Evolutionary conservation across 106 monocot species (phyloP).

Genomic region (Platanthera zijinensis): DNA sequence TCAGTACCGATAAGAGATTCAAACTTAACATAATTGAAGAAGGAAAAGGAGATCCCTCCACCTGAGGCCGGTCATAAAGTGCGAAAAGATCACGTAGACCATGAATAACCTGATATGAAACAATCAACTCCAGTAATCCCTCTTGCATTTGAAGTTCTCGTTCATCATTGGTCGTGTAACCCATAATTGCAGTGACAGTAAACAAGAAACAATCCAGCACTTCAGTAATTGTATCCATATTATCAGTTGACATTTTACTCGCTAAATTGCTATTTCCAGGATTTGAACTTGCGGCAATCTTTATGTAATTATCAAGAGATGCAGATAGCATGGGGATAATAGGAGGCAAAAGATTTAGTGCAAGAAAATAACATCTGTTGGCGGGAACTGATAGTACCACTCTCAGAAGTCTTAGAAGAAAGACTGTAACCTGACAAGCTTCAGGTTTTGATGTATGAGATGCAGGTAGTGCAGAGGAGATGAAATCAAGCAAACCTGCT

Average conservation of each 20-base stretch:
- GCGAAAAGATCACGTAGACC: conserved; percentile 87
- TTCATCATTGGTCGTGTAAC: conserved; percentile 55
- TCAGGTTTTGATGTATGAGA: conserved; percentile 89
- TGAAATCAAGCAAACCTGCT: conserved; percentile 88
- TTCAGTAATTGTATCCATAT: conserved; percentile 71
- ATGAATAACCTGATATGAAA: conserved; percentile 90
- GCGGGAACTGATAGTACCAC: conserved; percentile 61
- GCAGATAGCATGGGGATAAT: conserved; percentile 86
- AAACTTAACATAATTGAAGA: conserved; percentile 81
- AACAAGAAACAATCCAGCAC: conserved; percentile 77
- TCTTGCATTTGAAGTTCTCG: conserved; percentile 77
- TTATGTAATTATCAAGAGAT: conserved; percentile 94
- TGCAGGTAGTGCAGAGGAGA: conserved; percentile 85
- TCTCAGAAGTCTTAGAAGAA: conserved; percentile 59
- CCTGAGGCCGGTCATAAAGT: conserved; percentile 87
- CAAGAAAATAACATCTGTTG: conserved; percentile 87
- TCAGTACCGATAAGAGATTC: conserved; percentile 72
- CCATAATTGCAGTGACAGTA: conserved; percentile 60
- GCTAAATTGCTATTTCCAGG: conserved; percentile 27
- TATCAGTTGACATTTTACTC: conserved; percentile 49
- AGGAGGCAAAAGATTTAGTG: conserved; percentile 91
- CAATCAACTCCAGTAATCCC: conserved; percentile 73
- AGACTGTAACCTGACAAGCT: conserved; percentile 78
- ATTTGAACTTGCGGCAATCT: conserved; percentile 80
- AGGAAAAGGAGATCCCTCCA: conserved; percentile 94